A percentile compares a stretch with the other conserved stretches of the same genome.
These are phyloP conservation scores for Claviceps maximensis DNA, from an alignment of 2,329 filamentous ascomycete genomes.

Conservation along the genomic window DNA sequence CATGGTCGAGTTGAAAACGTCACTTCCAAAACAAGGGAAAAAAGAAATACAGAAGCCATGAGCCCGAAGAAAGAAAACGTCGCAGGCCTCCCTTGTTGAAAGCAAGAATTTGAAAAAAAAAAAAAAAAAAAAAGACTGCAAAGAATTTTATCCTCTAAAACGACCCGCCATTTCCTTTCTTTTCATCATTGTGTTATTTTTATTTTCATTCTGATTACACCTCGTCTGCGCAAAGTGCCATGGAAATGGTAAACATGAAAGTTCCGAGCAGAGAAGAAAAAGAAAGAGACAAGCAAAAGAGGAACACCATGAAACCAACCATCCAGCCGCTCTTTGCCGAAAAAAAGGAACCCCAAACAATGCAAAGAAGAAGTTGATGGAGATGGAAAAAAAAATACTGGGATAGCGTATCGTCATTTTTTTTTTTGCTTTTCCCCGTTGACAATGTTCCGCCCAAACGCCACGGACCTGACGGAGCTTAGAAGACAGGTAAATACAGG, in stretches of 20 bases:
- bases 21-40: neutral
- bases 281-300: too few species aligned
- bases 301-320: too few species aligned
- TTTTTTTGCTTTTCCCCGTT: neutral
- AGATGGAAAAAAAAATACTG: neutral
- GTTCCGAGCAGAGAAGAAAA: neutral
- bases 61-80: too few species aligned
- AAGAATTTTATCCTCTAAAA: neutral
- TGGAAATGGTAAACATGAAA: neutral
- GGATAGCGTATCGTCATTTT: neutral
- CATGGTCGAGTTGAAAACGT: conserved; percentile 4
- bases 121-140: neutral
- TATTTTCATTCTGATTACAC: too few species aligned
- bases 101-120: neutral
- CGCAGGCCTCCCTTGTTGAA: neutral
- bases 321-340: neutral
- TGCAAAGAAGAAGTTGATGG: neutral
- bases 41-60: too few species aligned
- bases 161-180: neutral
- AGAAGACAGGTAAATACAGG: neutral
- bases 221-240: neutral
- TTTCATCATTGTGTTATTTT: neutral
- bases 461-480: neutral
- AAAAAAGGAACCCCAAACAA: neutral
- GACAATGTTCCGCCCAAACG: conserved; percentile 6